Evolutionary conservation across 2,329 filamentous ascomycete species (phyloP).

Genomic region (Diaporthe batatas): DNA sequence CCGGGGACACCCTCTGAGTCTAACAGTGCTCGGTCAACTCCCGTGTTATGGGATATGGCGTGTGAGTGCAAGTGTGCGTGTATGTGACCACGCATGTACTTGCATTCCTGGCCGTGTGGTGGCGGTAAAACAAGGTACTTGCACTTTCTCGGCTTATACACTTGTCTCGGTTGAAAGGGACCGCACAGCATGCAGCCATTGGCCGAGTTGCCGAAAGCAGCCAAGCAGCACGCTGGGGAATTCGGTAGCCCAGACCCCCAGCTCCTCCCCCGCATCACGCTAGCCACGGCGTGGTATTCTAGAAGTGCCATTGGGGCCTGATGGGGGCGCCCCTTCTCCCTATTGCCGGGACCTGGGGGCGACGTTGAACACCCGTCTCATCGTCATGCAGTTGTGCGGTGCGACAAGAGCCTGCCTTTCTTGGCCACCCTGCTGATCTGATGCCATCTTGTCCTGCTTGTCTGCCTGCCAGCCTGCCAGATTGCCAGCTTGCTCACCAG

Average conservation of each 20-base stretch:
- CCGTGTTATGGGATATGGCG: constrained; percentile 34
- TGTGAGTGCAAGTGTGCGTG: neutral
- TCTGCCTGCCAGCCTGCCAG: no score
- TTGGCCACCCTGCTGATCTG: neutral
- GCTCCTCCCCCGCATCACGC: constrained; percentile 38
- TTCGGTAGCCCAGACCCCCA: constrained; percentile 34
- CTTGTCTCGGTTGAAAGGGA: constrained; percentile 56
- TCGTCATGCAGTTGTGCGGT: constrained; percentile 28
- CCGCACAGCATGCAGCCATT: constrained; percentile 54
- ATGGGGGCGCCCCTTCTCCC: neutral
- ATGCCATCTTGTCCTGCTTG: neutral
- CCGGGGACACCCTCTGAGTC: neutral
- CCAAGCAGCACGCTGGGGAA: constrained; percentile 45
- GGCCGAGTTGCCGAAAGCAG: constrained; percentile 61
- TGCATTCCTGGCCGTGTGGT: neutral
- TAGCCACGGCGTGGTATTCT: constrained; percentile 23
- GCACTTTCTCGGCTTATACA: constrained; percentile 38
- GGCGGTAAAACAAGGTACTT: constrained; percentile 28
- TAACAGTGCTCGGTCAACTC: constrained; percentile 31
- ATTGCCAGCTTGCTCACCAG: neutral
- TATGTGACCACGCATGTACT: neutral
- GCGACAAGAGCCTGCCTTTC: neutral
- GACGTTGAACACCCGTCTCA: neutral
- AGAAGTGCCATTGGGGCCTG: constrained; percentile 17
- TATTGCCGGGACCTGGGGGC: constrained; percentile 27